These are phyloP conservation scores for Clathrus columnatus DNA, from an alignment of 768 basidiomycete species.

Conservation along the genomic window DNA sequence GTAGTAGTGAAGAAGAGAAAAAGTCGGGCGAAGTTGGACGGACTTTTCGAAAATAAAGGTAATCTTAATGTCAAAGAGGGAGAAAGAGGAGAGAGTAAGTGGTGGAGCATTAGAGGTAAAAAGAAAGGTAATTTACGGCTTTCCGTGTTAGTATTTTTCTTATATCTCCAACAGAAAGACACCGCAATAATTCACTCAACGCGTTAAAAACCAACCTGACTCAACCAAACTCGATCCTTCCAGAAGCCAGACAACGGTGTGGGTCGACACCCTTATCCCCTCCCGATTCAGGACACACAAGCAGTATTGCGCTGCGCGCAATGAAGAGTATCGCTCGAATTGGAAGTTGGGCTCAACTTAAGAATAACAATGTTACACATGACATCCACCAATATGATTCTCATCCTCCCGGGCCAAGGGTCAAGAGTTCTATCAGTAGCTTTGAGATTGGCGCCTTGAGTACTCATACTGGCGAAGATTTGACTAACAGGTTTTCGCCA, in stretches of 20 bases:
- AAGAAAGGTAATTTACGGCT: slow-evolving; percentile 48
- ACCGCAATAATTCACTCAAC: slow-evolving; percentile 56
- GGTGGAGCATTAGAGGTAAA: slow-evolving; percentile 78
- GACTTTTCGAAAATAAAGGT: slow-evolving; percentile 26
- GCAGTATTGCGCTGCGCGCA: slow-evolving; percentile 37
- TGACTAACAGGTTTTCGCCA: slow-evolving; percentile 43
- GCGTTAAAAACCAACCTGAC: neutral
- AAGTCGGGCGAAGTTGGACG: slow-evolving; percentile 50
- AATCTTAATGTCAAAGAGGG: slow-evolving; percentile 24
- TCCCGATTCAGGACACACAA: slow-evolving; percentile 4
- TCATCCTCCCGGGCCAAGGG: slow-evolving; percentile 17
- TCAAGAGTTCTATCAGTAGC: slow-evolving; percentile 45
- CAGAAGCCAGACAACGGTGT: neutral
- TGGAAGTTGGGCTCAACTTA: slow-evolving; percentile 61
- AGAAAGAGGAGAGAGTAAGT: slow-evolving; percentile 41
- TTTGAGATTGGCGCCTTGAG: slow-evolving; percentile 60
- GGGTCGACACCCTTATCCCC: slow-evolving; percentile 1
- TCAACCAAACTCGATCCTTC: neutral
- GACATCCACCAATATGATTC: slow-evolving; percentile 12
- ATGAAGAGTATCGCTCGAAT: slow-evolving; percentile 66
- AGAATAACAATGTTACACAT: slow-evolving; percentile 28
- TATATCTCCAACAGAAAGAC: slow-evolving; percentile 26
- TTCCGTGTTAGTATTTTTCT: slow-evolving; percentile 29
- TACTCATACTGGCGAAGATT: slow-evolving; percentile 40
- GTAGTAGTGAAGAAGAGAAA: slow-evolving; percentile 74